Conservation (phyloP, 441 rosid species). For the Eutrema salsugineum region DNA sequence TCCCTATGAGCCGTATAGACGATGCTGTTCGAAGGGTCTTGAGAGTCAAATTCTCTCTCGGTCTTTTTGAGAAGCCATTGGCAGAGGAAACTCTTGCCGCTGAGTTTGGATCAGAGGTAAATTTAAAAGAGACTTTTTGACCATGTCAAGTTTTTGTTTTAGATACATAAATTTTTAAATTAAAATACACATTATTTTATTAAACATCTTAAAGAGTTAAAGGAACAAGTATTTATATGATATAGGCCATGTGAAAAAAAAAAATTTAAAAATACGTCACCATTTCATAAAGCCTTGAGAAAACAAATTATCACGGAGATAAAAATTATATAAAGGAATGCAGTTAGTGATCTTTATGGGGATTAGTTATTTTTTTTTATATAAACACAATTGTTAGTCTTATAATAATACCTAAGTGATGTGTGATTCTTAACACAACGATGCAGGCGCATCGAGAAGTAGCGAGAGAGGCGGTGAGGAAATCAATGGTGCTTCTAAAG, state of each 20-base stretch:
- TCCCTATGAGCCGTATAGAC: conserved; percentile 32
- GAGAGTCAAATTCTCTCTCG: conserved; percentile 29
- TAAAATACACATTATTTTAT: neutral
- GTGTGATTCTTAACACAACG: neutral
- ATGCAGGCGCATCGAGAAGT: conserved; percentile 29
- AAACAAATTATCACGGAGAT: neutral
- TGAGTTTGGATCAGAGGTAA: conserved; percentile 28
- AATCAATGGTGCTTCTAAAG: conserved; percentile 36
- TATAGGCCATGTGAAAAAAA: neutral
- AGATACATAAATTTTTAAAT: neutral
- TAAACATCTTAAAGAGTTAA: neutral
- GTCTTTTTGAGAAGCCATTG: conserved; percentile 29
- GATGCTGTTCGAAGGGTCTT: conserved; percentile 36
- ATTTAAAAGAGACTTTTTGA: neutral
- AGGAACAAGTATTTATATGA: neutral
- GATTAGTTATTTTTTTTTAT: too few relatives aligned
- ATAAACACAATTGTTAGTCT: neutral
- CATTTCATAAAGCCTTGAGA: neutral
- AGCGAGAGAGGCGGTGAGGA: conserved; percentile 35
- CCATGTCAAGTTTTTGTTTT: neutral
- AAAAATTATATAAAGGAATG: neutral
- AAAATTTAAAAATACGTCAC: neutral
- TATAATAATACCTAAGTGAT: neutral
- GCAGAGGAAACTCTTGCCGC: neutral
- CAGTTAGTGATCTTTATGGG: too few relatives aligned